Conservation (phyloP, 1,139 yeast species). For the Debaryomyces sp. region DNA sequence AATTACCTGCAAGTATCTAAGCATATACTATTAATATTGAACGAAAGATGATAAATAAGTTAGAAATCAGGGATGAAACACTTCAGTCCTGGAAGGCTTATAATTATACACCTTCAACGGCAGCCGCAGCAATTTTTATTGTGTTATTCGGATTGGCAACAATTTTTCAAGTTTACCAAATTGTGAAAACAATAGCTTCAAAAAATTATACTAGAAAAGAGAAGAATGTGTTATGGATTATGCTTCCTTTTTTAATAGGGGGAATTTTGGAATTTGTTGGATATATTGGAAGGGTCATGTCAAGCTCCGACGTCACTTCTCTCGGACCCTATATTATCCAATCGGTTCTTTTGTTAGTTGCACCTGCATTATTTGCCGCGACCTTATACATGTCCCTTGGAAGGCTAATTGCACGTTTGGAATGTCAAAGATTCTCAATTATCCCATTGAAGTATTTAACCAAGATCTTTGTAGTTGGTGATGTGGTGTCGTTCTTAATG, state of each 20-base stretch:
- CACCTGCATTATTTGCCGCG: constrained; percentile 49
- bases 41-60: no score
- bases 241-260: constrained; percentile 28
- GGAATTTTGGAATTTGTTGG: constrained; percentile 32
- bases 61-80: no score
- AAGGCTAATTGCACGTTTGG: constrained; percentile 28
- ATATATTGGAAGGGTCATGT: constrained; percentile 31
- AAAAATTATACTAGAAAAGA: background rate
- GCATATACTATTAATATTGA: no score
- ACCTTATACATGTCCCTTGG: constrained; percentile 49
- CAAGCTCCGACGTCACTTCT: constrained; percentile 16
- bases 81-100: background rate
- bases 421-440: constrained; percentile 28
- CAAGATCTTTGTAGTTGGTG: constrained; percentile 44
- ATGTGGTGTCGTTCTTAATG: constrained; percentile 39
- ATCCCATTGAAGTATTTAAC: constrained; percentile 35
- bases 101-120: constrained; percentile 8
- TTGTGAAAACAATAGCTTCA: background rate
- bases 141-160: constrained; percentile 7
- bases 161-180: background rate
- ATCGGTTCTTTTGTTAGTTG: constrained; percentile 30
- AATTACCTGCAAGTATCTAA: no score
- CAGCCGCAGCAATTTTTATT: constrained; percentile 6
- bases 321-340: constrained; percentile 37
- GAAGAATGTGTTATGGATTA: constrained; percentile 6